phyloP scores from a whole-genome alignment of 2,329 filamentous ascomycete genomes.

The Fusarium floridanum region DNA sequence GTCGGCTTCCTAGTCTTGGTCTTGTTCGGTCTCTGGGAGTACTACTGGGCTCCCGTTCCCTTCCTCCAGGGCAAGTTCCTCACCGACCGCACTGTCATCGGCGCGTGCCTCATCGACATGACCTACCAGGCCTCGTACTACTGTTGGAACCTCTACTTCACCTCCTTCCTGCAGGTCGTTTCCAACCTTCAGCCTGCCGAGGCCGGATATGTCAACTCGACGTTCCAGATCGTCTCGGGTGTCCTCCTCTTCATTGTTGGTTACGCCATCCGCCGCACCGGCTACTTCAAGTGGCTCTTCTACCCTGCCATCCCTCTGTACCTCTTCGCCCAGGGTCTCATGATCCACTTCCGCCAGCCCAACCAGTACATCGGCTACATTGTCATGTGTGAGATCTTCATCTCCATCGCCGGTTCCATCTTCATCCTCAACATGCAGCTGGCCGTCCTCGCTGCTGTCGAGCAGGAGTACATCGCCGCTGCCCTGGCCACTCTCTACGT shows the following conservation, averaged over 20 bases:
- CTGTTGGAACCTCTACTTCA: conserved; percentile 67
- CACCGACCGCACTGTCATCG: conserved; percentile 64
- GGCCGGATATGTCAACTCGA: conserved; percentile 62
- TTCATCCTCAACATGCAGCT: conserved; percentile 68
- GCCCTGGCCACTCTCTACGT: conserved; percentile 61
- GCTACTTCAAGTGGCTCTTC: conserved; percentile 63
- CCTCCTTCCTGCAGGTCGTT: conserved; percentile 68
- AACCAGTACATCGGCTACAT: conserved; percentile 61
- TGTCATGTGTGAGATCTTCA: conserved; percentile 66
- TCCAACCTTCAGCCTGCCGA: conserved; percentile 57
- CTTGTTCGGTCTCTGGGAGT: conserved; percentile 69
- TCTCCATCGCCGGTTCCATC: conserved; percentile 66
- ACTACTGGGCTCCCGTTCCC: conserved; percentile 66
- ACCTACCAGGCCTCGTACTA: conserved; percentile 65
- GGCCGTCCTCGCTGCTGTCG: conserved; percentile 67
- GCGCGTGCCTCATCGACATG: conserved; percentile 60
- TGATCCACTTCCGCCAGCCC: conserved; percentile 53
- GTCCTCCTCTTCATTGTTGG: conserved; percentile 64
- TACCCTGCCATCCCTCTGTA: conserved; percentile 63
- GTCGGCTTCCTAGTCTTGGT: conserved; percentile 70
- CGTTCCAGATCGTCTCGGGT: conserved; percentile 64
- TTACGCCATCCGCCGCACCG: conserved; percentile 59
- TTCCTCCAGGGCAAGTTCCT: conserved; percentile 68
- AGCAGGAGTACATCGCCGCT: conserved; percentile 66
- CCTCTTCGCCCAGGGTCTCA: conserved; percentile 62